phyloP scores from a whole-genome alignment of 78 protist genomes.

The Dictyostelium firmibasis region DNA sequence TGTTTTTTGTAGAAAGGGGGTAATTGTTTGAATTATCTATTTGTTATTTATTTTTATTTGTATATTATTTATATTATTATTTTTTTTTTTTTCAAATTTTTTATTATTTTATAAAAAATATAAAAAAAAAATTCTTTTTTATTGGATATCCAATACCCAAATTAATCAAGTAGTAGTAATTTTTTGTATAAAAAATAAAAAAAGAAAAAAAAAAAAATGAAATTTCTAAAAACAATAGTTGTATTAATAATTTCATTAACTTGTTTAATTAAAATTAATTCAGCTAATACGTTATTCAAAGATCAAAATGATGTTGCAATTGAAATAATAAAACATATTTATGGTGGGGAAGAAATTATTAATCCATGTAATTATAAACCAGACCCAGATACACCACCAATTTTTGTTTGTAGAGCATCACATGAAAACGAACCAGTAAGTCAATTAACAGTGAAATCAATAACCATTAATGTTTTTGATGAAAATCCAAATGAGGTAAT shows the following conservation, averaged over 20 bases:
- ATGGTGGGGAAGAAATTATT: neutral
- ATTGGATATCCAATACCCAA: too few relatives aligned
- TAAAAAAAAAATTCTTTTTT: neutral
- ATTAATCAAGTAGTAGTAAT: too few relatives aligned
- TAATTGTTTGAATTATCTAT: neutral
- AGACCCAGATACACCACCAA: neutral
- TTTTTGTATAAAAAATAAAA: neutral
- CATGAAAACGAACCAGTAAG: neutral
- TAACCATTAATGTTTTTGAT: neutral
- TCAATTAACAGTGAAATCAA: neutral
- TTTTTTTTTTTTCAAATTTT: too few relatives aligned
- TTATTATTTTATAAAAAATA: too few relatives aligned
- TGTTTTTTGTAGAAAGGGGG: neutral
- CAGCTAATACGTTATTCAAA: neutral
- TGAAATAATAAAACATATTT: neutral
- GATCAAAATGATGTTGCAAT: neutral
- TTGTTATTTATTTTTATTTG: neutral
- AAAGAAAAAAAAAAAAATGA: neutral
- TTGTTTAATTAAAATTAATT: neutral
- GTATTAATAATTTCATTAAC: neutral
- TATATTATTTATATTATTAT: too few relatives aligned
- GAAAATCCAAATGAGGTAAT: neutral
- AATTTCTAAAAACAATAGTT: neutral
- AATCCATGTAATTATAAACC: neutral
- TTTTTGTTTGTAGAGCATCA: neutral